Percentiles rank a stretch among this genome's conserved stretches.
These are phyloP conservation scores for Hydnomerulius pinastri DNA, from an alignment of 768 basidiomycete species.

Conservation along the genomic window DNA sequence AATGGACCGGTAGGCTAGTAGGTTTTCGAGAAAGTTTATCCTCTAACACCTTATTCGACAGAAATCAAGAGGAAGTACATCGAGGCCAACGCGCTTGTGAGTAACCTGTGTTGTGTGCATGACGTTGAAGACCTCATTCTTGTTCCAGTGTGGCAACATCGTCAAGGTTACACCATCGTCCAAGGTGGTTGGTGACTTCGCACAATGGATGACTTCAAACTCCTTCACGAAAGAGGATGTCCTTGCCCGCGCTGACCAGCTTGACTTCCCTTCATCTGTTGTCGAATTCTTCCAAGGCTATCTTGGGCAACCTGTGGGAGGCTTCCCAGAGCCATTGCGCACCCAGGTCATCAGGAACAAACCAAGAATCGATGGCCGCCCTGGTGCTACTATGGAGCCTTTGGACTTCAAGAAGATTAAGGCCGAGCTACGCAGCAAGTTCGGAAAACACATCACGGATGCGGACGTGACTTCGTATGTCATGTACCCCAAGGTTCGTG, in stretches of 20 bases:
- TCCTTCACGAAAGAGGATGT: constrained; percentile 86
- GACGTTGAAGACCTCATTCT: constrained; percentile 4
- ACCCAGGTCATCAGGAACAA: constrained; percentile 91
- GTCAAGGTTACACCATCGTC: constrained; percentile 99
- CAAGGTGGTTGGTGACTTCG: constrained; percentile 98
- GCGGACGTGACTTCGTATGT: constrained; percentile 92
- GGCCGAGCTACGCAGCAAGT: constrained; percentile 87
- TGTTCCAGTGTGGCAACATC: constrained; percentile 85
- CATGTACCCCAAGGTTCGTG: constrained; percentile 92
- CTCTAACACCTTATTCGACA: constrained; percentile 27
- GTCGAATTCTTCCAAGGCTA: constrained; percentile 99
- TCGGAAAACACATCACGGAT: constrained; percentile 93
- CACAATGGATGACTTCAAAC: constrained; percentile 99
- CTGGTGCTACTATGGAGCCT: constrained; percentile 84
- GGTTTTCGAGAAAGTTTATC: constrained; percentile 10
- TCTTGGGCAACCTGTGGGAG: constrained; percentile 96
- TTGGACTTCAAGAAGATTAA: constrained; percentile 97
- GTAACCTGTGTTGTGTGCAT: constrained; percentile 25
- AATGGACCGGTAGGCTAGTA: constrained; percentile 74
- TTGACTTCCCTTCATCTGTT: constrained; percentile 97
- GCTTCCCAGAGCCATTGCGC: constrained; percentile 97
- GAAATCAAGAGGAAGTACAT: constrained; percentile 99
- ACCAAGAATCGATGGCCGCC: constrained; percentile 90
- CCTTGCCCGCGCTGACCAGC: constrained; percentile 76
- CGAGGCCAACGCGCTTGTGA: constrained; percentile 91